A percentile compares a stretch with the other conserved stretches of the same genome.
phyloP scores from a whole-genome alignment of 768 basidiomycete genomes.

The Psilocybe cubensis region DNA sequence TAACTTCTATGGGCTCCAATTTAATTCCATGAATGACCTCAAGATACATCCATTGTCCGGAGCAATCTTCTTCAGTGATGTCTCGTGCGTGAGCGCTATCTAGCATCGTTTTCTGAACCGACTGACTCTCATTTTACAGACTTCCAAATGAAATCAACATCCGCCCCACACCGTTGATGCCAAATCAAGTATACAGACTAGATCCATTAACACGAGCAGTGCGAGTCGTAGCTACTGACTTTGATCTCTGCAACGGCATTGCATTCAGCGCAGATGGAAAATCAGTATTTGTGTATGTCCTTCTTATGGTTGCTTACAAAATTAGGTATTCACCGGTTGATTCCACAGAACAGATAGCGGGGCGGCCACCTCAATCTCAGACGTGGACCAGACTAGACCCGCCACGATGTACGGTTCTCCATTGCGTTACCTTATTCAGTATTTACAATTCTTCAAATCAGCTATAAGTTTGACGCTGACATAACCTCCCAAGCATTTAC shows the following conservation, averaged over 20 bases:
- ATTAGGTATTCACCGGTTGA: not conserved
- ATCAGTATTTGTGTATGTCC: constrained; percentile 61
- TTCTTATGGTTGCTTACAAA: not conserved
- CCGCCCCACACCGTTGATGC: constrained; percentile 65
- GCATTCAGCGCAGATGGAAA: constrained; percentile 68
- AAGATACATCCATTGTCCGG: not conserved
- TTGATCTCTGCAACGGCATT: constrained; percentile 73
- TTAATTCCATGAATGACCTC: constrained; percentile 2
- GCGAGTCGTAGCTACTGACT: constrained; percentile 77
- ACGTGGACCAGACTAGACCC: constrained; percentile 55
- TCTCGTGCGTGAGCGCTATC: not conserved
- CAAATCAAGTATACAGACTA: constrained; percentile 79
- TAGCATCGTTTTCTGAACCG: not conserved
- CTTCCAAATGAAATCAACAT: constrained; percentile 69
- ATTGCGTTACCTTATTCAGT: not conserved
- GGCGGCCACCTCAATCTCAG: constrained; percentile 40
- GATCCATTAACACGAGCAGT: constrained; percentile 67
- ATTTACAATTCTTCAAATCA: constrained; percentile 24
- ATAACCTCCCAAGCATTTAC: constrained; percentile 50
- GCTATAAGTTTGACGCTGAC: constrained; percentile 73
- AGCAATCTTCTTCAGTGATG: constrained; percentile 4
- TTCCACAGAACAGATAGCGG: constrained; percentile 55
- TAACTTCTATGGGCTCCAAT: constrained; percentile 1
- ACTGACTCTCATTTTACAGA: constrained; percentile 30
- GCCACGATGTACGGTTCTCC: constrained; percentile 60